Evolutionary conservation across 768 basidiomycete species (phyloP), one percentile per base, ranked within the genome.

Genomic region (Boletus rubropictus): DNA sequence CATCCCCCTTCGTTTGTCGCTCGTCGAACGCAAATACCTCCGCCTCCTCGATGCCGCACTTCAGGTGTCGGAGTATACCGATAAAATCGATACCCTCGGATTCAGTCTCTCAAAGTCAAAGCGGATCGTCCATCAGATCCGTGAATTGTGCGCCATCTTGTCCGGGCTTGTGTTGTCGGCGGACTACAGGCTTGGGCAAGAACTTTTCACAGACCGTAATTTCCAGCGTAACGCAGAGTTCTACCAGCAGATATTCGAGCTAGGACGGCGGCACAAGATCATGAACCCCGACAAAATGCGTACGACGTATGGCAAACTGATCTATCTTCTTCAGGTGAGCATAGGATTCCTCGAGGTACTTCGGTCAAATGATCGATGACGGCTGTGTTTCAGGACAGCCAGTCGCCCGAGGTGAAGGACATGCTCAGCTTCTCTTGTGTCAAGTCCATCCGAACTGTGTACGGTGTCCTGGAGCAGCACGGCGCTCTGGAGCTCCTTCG

Each of bases 231-330:
- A 92, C 56, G 80, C 79, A 15, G 80, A 82, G 7, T 92, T 91
- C 60, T 92, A 84, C 58, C 86, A 89, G 49, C 67, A 73, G 12
- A 74, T 90, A 21, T 91, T 91, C 53, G 89, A 91, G 66, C 75
- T 91, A 20, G 88, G 89, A 17, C 72, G 88, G 41, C 75, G 89
- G 48, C 86, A 90, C 61, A 91, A 91, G 64, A 91, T 92, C 59
- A 89, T 87, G 86, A 92, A 91, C 56, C 89, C 89, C 0, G 89
- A 91, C 60, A 90, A 90, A 57, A 90, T 91, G 89, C 77, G 89
- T 21, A 82, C 85, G 24, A 91, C 86, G 7, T 92, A 92, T 51
- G 89, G 89, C 9, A 91, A 91, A 60, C 69, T 91, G 49, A 82
- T 90, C 28, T 91, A 90, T 64, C 69, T 91, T 46, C 75, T 90